phyloP scores from a whole-genome alignment of 352 stramenopile species.

The Phytophthora sp. region DNA sequence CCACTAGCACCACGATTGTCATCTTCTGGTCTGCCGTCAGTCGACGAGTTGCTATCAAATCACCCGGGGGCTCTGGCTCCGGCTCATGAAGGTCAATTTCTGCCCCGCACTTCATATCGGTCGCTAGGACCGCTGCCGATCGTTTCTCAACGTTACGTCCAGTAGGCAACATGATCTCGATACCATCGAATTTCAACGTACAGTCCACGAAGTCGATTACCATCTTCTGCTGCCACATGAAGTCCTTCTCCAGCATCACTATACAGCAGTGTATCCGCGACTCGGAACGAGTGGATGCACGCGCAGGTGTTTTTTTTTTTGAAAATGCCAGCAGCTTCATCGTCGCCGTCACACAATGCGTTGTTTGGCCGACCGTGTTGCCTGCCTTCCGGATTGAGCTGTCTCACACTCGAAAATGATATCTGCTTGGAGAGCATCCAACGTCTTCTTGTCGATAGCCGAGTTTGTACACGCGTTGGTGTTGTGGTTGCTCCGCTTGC shows the following conservation, averaged over 20 bases:
- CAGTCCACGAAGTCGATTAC: constrained; percentile 7
- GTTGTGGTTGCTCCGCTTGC: neutral
- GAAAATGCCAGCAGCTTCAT: constrained; percentile 1
- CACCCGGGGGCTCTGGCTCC: neutral
- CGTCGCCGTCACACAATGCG: neutral
- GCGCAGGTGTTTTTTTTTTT: neutral
- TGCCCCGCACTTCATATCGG: neutral
- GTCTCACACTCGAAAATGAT: neutral
- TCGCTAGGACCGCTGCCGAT: neutral
- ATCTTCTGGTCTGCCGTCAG: neutral
- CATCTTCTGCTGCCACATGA: constrained; percentile 9
- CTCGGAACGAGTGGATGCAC: neutral
- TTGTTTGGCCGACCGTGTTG: neutral
- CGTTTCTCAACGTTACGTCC: neutral
- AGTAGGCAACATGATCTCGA: neutral
- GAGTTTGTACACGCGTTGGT: neutral
- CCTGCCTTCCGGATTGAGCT: neutral
- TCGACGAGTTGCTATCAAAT: neutral
- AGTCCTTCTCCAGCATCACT: constrained; percentile 6
- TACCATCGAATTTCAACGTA: too few species aligned
- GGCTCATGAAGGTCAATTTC: neutral
- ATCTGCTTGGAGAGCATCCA: neutral
- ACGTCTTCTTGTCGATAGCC: neutral
- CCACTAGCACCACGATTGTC: neutral
- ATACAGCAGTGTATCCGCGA: neutral